Conservation (phyloP, 2,329 filamentous ascomycete species). For the Pyricularia sp. region DNA sequence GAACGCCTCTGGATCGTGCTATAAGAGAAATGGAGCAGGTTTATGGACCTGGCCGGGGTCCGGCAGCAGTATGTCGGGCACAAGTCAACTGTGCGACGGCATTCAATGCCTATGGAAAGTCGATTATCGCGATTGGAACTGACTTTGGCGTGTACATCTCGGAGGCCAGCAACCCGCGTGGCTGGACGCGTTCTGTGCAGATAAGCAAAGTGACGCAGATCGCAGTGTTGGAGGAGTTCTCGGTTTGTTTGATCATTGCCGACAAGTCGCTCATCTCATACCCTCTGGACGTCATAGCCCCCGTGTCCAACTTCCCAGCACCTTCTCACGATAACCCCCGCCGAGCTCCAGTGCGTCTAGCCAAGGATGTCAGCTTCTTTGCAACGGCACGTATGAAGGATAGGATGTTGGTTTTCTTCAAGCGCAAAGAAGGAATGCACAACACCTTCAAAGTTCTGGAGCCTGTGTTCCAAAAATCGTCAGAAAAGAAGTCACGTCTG, state of each 20-base stretch:
- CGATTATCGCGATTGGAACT: constrained; percentile 88
- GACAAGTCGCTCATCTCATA: constrained; percentile 90
- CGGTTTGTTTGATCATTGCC: constrained; percentile 80
- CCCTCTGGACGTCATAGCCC: constrained; percentile 76
- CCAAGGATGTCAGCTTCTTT: constrained; percentile 93
- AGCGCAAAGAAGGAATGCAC: constrained; percentile 84
- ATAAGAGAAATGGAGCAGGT: constrained; percentile 79
- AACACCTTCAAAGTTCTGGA: constrained; percentile 97
- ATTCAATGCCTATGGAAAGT: constrained; percentile 74
- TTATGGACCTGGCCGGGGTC: constrained; percentile 61
- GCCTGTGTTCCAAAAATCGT: constrained; percentile 86
- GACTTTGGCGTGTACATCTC: constrained; percentile 91
- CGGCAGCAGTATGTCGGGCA: constrained; percentile 72
- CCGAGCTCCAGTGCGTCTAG: constrained; percentile 84
- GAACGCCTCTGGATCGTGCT: constrained; percentile 84
- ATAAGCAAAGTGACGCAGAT: constrained; percentile 79
- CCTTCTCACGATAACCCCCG: constrained; percentile 62
- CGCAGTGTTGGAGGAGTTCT: constrained; percentile 91
- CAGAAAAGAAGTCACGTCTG: constrained; percentile 67
- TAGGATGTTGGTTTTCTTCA: constrained; percentile 88
- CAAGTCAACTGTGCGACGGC: constrained; percentile 88
- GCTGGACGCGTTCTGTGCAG: constrained; percentile 78
- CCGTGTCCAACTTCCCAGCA: constrained; percentile 50
- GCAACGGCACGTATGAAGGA: constrained; percentile 97
- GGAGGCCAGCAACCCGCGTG: constrained; percentile 79